Evolutionary conservation across 805 yeast species (phyloP).

Genomic region (Deakozyma indianensis): DNA sequence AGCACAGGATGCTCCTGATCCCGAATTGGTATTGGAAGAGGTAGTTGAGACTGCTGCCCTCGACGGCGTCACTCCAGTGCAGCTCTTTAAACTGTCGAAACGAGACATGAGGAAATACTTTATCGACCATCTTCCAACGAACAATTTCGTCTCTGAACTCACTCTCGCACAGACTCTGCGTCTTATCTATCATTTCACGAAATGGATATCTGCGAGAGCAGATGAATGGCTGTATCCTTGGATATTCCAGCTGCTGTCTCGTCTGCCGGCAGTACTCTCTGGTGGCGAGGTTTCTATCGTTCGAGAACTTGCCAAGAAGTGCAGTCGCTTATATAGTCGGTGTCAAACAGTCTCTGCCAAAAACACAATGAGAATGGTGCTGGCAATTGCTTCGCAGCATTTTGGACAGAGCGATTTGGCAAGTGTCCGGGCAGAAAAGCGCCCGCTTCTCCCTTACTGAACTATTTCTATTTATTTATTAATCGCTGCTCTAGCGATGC

Average conservation of each 20-base stretch:
- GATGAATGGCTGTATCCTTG: neutral
- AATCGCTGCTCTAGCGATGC: neutral
- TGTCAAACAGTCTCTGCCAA: neutral
- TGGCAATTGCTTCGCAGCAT: slow-evolving; percentile 10
- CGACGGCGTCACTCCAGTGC: neutral
- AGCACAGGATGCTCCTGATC: neutral
- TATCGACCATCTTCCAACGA: neutral
- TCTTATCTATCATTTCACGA: neutral
- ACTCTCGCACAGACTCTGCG: neutral
- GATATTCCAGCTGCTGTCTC: neutral
- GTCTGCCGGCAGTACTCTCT: neutral
- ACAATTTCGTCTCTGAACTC: neutral
- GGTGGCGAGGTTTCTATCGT: neutral
- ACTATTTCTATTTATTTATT: no score
- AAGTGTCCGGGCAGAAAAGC: neutral
- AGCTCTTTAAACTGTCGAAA: neutral
- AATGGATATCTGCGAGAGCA: neutral
- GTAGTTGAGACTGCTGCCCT: neutral
- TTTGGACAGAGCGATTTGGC: slow-evolving; percentile 2
- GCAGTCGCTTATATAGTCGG: neutral
- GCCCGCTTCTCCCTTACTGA: no score
- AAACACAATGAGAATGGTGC: slow-evolving; percentile 6
- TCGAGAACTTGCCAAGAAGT: neutral
- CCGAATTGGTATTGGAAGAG: neutral
- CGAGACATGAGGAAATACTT: neutral